Percentiles rank a stretch among this genome's conserved stretches.
phyloP scores from a whole-genome alignment of 306 rosid species.

The Sindora glabra region DNA sequence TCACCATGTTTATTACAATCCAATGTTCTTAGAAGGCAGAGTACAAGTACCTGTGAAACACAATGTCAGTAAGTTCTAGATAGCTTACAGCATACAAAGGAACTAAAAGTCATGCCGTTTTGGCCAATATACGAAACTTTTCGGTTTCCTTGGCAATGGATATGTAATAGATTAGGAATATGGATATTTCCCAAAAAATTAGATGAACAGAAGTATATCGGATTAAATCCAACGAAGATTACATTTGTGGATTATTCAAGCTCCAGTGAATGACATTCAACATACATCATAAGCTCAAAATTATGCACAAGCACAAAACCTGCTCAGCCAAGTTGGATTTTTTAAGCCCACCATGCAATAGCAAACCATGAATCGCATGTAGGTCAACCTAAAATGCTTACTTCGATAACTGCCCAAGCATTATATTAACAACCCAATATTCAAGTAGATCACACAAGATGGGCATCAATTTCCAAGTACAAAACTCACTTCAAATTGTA shows the following conservation, averaged over 20 bases:
- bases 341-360: too few species aligned
- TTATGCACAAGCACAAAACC: neutral
- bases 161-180: too few species aligned
- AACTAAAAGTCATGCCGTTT: too few species aligned
- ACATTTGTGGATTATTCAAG: neutral
- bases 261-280: neutral
- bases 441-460: neutral
- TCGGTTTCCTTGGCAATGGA: too few species aligned
- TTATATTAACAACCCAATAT: neutral
- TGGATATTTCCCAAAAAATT: too few species aligned
- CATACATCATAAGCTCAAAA: neutral
- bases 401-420: neutral
- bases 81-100: too few species aligned
- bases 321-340: too few species aligned
- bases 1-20: conserved; percentile 29
- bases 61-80: neutral
- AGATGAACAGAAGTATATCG: neutral
- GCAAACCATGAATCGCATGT: neutral
- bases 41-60: conserved; percentile 17
- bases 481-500: neutral
- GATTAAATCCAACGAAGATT: neutral
- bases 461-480: neutral
- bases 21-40: conserved; percentile 3
- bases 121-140: too few species aligned
- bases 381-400: neutral